phyloP scores from a whole-genome alignment of 139 green algal species.

The Coelastrella sp. region DNA sequence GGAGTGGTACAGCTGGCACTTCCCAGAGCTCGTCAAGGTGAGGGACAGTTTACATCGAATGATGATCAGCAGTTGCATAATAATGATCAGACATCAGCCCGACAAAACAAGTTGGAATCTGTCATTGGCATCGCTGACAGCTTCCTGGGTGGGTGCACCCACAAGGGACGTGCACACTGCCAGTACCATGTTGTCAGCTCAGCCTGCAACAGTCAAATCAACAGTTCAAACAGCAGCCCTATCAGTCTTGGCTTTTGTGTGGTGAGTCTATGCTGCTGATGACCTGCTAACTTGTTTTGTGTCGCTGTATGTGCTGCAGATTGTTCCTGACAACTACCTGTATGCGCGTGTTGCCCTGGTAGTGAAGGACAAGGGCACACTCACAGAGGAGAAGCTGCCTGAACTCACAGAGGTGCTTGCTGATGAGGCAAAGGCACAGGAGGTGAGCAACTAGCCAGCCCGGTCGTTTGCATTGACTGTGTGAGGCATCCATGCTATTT shows the following conservation, averaged over 20 bases:
- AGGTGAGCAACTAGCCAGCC: constrained; percentile 51
- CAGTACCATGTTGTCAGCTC: too few species aligned
- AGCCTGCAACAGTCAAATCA: too few species aligned
- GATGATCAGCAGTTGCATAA: background rate
- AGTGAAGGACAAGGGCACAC: constrained; percentile 78
- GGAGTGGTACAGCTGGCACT: constrained; percentile 99
- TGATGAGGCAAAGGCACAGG: constrained; percentile 90
- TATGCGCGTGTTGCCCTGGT: constrained; percentile 87
- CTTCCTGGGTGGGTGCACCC: too few species aligned
- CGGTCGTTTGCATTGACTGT: background rate
- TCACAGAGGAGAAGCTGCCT: constrained; percentile 75
- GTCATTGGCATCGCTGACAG: too few species aligned
- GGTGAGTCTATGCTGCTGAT: too few species aligned
- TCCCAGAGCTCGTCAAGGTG: constrained; percentile 96
- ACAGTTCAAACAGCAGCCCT: too few species aligned
- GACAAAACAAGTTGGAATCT: too few species aligned
- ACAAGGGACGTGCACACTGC: too few species aligned
- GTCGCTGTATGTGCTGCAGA: constrained; percentile 37
- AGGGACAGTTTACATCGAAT: background rate
- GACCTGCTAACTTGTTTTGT: background rate
- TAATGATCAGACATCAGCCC: background rate
- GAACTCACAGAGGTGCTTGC: constrained; percentile 89
- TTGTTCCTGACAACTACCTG: constrained; percentile 97
- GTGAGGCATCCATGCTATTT: too few species aligned
- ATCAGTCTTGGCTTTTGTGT: too few species aligned